Percentiles rank a stretch among this genome's conserved stretches.
Evolutionary conservation across 2,329 filamentous ascomycete genomes (phyloP).

Genomic region (Paraconiothyrium brasiliense): DNA sequence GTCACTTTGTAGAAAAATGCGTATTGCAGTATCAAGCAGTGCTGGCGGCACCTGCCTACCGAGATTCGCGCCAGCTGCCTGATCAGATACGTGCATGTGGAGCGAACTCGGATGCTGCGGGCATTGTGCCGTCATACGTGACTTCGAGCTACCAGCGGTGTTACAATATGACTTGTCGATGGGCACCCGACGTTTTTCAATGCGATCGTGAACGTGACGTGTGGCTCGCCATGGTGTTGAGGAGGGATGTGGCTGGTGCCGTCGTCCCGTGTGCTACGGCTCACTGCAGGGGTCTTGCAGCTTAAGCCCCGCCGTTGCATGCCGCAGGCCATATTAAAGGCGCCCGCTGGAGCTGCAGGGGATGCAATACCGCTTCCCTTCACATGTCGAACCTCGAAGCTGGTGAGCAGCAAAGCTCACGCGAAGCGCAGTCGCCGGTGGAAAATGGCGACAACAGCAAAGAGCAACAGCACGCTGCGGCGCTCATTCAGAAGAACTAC

Average conservation of each 20-base stretch:
- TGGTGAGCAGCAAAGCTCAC: constrained; percentile 12
- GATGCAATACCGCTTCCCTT: constrained; percentile 3
- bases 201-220: not conserved
- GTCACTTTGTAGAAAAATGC: not conserved
- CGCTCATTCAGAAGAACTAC: constrained; percentile 68
- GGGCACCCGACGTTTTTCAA: too few relatives aligned
- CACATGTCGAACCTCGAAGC: constrained; percentile 12
- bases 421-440: constrained; percentile 4
- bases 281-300: not conserved
- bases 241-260: constrained; percentile 9
- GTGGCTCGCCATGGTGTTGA: constrained; percentile 8
- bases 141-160: too few relatives aligned
- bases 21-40: not conserved
- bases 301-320: not conserved
- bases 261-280: not conserved
- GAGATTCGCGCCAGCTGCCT: too few relatives aligned
- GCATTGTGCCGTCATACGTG: too few relatives aligned
- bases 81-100: too few relatives aligned
- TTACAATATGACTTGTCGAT: too few relatives aligned
- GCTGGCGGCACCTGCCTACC: too few relatives aligned
- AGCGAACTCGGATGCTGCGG: too few relatives aligned
- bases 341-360: not conserved
- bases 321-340: constrained; percentile 9
- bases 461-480: constrained; percentile 42
- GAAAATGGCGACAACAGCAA: constrained; percentile 16